Evolutionary conservation across 1,139 yeast genomes (phyloP).

Genomic region (Yamadazyma sp.): DNA sequence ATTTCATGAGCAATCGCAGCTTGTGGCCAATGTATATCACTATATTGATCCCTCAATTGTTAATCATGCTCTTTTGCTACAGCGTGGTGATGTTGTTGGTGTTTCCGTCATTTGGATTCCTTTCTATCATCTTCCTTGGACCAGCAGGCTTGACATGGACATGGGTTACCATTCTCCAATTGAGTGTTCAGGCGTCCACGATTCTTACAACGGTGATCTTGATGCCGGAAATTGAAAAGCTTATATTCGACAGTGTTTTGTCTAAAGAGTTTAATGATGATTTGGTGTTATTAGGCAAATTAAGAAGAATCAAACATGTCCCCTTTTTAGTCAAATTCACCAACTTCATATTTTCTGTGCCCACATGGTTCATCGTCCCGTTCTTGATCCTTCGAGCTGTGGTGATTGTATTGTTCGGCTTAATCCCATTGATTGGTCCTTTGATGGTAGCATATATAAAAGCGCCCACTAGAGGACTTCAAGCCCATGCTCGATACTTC

Average conservation of each 20-base stretch:
- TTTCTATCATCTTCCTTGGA: conserved; percentile 52
- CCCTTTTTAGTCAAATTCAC: conserved; percentile 30
- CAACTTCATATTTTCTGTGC: conserved; percentile 23
- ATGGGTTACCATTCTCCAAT: conserved; percentile 53
- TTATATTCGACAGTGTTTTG: conserved; percentile 59
- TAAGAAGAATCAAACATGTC: conserved; percentile 37
- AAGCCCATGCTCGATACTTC: conserved; percentile 60
- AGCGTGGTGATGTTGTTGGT: conserved; percentile 35
- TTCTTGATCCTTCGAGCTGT: conserved; percentile 28
- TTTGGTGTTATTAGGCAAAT: conserved; percentile 46
- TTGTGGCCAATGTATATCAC: conserved; percentile 54
- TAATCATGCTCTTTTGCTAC: conserved; percentile 45
- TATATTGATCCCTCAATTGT: conserved; percentile 51
- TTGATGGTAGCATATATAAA: conserved; percentile 50
- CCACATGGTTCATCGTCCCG: conserved; percentile 24
- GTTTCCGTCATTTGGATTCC: conserved; percentile 49
- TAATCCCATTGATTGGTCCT: conserved; percentile 67
- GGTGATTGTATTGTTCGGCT: conserved; percentile 37
- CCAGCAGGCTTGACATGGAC: conserved; percentile 56
- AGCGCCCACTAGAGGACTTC: conserved; percentile 60
- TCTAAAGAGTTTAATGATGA: conserved; percentile 50
- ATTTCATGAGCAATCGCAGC: conserved; percentile 43
- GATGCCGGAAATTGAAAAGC: conserved; percentile 57
- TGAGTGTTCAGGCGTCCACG: conserved; percentile 51
- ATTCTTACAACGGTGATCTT: conserved; percentile 48